phyloP scores from a whole-genome alignment of 2,329 filamentous ascomycete genomes.

The Diplodia scrobiculata region DNA sequence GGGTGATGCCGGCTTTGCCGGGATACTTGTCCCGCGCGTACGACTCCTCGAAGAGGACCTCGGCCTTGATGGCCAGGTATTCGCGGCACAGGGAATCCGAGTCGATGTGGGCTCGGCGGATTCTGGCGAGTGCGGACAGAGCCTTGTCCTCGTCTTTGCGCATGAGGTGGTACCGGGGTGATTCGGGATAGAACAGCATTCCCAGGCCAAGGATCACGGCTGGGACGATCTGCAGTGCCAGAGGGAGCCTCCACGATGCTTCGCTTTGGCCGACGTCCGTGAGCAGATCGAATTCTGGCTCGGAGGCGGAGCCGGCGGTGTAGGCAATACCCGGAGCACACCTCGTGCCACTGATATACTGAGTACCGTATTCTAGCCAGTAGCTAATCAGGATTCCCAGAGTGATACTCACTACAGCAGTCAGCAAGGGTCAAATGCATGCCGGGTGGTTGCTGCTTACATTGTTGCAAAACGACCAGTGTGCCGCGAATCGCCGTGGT shows the following conservation, averaged over 20 bases:
- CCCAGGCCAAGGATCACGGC: conserved; percentile 69
- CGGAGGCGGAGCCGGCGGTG: conserved; percentile 47
- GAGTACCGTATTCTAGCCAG: conserved; percentile 48
- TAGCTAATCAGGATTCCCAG: conserved; percentile 66
- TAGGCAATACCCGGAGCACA: conserved; percentile 55
- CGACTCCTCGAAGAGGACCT: conserved; percentile 30
- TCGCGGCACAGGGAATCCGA: conserved; percentile 74
- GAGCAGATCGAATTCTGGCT: conserved; percentile 45
- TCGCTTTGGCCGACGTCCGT: conserved; percentile 27
- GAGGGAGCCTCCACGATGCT: conserved; percentile 70
- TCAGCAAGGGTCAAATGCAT: neutral
- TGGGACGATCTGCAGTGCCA: conserved; percentile 75
- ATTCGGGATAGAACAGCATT: conserved; percentile 76
- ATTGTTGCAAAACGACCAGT: conserved; percentile 59
- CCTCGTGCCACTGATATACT: conserved; percentile 30
- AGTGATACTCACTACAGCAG: conserved; percentile 47
- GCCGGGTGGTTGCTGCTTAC: conserved; percentile 39
- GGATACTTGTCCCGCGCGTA: conserved; percentile 40
- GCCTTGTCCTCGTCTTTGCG: conserved; percentile 68
- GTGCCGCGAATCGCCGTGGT: conserved; percentile 32
- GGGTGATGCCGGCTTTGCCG: neutral
- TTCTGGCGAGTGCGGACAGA: conserved; percentile 59
- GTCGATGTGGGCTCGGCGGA: conserved; percentile 69
- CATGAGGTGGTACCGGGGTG: conserved; percentile 78
- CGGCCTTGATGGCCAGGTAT: conserved; percentile 35